These are phyloP conservation scores for Dactylonectria macrodidyma DNA, from an alignment of 2,329 filamentous ascomycete species.

Conservation along the genomic window DNA sequence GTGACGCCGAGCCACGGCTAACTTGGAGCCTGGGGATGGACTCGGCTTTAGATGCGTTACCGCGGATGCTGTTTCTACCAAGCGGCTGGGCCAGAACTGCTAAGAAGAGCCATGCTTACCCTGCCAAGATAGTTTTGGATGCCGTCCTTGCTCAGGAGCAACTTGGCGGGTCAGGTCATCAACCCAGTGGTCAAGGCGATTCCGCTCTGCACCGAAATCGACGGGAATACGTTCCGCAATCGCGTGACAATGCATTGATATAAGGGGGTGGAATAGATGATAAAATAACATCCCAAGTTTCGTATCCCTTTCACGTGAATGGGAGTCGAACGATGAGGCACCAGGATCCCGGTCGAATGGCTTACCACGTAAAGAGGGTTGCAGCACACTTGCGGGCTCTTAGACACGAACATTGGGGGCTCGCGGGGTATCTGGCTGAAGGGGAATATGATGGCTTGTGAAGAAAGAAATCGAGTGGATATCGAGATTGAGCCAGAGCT, in stretches of 20 bases:
- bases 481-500: slow-evolving; percentile 14
- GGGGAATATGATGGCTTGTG: slow-evolving; percentile 2
- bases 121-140: slow-evolving; percentile 28
- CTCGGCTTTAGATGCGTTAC: neutral
- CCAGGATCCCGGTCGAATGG: slow-evolving; percentile 20
- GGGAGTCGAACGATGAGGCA: slow-evolving; percentile 24
- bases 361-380: neutral
- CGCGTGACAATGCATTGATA: slow-evolving; percentile 33
- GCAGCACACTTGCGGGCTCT: slow-evolving; percentile 3
- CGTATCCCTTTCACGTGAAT: slow-evolving; percentile 32
- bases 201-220: slow-evolving; percentile 20
- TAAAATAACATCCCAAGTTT: slow-evolving; percentile 18
- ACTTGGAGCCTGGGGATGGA: neutral
- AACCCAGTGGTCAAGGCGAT: slow-evolving; percentile 22
- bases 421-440: slow-evolving; percentile 1
- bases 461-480: neutral
- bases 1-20: slow-evolving; percentile 10
- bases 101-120: neutral
- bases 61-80: neutral
- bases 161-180: neutral
- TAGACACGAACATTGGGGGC: neutral
- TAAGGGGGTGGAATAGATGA: slow-evolving; percentile 13
- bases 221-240: slow-evolving; percentile 23
- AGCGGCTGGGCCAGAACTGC: neutral
- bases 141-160: slow-evolving; percentile 4